phyloP scores from a whole-genome alignment of 2,329 filamentous ascomycete species.

The Penicillium sp. region DNA sequence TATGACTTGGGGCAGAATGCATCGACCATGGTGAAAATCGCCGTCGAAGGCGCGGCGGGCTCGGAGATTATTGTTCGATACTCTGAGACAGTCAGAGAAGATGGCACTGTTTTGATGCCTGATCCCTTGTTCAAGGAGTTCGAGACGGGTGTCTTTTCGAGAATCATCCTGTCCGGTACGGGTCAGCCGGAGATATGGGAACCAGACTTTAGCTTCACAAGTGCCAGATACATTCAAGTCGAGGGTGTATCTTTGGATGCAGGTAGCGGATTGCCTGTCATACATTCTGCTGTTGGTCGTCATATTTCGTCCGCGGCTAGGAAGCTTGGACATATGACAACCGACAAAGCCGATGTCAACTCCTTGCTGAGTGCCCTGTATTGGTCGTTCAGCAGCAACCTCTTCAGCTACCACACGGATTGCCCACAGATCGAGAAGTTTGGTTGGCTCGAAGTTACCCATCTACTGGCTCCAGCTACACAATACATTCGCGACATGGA shows the following conservation, averaged over 20 bases:
- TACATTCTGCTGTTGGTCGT: constrained; percentile 17
- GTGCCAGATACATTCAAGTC: constrained; percentile 23
- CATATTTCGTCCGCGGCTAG: constrained; percentile 22
- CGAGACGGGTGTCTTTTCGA: constrained; percentile 21
- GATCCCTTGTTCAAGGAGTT: constrained; percentile 25
- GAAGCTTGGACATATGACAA: constrained; percentile 19
- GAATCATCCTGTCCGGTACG: constrained; percentile 16
- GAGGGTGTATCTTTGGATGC: constrained; percentile 17
- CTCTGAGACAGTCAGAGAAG: constrained; percentile 15
- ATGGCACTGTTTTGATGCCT: constrained; percentile 22
- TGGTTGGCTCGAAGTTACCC: constrained; percentile 49
- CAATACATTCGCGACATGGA: constrained; percentile 50
- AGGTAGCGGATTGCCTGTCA: constrained; percentile 8
- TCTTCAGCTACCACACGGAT: constrained; percentile 50
- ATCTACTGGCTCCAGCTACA: constrained; percentile 45
- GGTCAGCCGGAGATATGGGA: constrained; percentile 18
- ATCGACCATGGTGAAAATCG: constrained; percentile 17
- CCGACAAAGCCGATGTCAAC: constrained; percentile 23
- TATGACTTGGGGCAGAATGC: constrained; percentile 24
- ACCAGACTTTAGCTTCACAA: constrained; percentile 25
- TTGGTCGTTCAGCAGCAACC: constrained; percentile 45
- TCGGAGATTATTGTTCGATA: constrained; percentile 19
- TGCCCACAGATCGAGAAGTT: constrained; percentile 50
- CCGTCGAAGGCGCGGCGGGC: constrained; percentile 14
- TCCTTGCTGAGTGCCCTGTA: constrained; percentile 38